Base-by-base conservation (phyloP, 2,329 filamentous ascomycete species). In the Fusarium compactum region DNA sequence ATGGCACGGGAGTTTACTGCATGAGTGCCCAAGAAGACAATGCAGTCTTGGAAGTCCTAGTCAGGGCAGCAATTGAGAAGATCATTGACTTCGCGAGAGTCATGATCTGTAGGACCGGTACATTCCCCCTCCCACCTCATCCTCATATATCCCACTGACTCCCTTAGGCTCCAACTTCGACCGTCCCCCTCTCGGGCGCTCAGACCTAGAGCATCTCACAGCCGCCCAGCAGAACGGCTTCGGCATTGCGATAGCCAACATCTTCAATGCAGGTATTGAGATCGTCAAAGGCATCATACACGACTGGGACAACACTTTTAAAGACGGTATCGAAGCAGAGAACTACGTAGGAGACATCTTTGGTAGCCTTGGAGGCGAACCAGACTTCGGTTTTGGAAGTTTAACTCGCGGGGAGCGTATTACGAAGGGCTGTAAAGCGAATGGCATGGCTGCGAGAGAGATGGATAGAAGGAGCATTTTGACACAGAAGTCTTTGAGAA, bases 271-370 rank as follows among this genome's bases (percentile, higher is more conserved):
- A 0, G 91, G 91, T 2, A 82, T 90, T 6, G 82, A 89, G 73
- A 89, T 94, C 30, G 85, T 92, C 15, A 81, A 85, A 69, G 90
- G 90, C 3, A 90, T 94, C 60, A 62, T 92, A 15, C 62, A 77
- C 1, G 84, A 81, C 6, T 94, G 91, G 91, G 80, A 89, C 43
- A 76, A 77, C 16, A 89, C 81, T 0, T 93, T 90, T 71, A 78
- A 82, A 38, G 68, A 76, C 2, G 91, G 91, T 5, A 79, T 93
- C 41, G 76, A 81, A 65, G 80, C 90, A 0, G 80, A 76, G 3
- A 92, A 92, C 73, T 93, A 93, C 72, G 80, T 93, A 40, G 91
- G 91, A 8, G 90, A 92, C 74, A 90, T 93, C 57, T 90, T 92
- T 70, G 91, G 90, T 16, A 90, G 86, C 12, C 79, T 93, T 6